Percentiles rank a stretch among this genome's conserved stretches.
Conservation (phyloP, 2,329 filamentous ascomycete species). For the Fusarium praegraminearum region DNA sequence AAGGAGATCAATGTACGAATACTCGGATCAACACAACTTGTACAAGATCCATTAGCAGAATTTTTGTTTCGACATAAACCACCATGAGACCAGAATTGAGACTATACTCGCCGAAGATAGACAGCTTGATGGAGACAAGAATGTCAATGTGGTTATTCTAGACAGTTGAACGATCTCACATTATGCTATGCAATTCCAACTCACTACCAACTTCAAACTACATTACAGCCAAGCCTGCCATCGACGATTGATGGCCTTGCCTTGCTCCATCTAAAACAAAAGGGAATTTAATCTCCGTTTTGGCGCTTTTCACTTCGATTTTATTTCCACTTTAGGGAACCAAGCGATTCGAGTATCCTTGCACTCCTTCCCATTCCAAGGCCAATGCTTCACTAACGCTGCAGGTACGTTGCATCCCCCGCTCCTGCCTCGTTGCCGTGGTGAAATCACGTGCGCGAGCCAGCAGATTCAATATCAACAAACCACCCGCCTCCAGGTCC, state of each 20-base stretch:
- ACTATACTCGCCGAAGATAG: neutral
- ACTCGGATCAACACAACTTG: slow-evolving; percentile 9
- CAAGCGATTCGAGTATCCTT: slow-evolving; percentile 21
- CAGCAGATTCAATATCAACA: slow-evolving; percentile 44
- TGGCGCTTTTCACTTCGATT: slow-evolving; percentile 11
- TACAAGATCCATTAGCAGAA: neutral
- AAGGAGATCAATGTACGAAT: neutral
- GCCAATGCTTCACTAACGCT: slow-evolving; percentile 37
- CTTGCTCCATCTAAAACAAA: slow-evolving; percentile 23
- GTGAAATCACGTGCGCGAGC: slow-evolving; percentile 50
- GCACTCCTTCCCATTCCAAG: slow-evolving; percentile 35
- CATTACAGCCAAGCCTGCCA: neutral
- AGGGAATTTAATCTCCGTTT: slow-evolving; percentile 37
- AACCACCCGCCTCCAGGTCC: slow-evolving; percentile 21
- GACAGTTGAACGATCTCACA: neutral
- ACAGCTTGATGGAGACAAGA: slow-evolving; percentile 2
- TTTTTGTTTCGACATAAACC: neutral
- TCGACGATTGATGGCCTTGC: slow-evolving; percentile 15
- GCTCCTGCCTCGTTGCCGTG: slow-evolving; percentile 48
- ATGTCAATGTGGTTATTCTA: slow-evolving; percentile 4
- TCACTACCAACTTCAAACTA: neutral
- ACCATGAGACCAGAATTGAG: neutral
- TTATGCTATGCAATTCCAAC: neutral
- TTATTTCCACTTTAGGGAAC: slow-evolving; percentile 28
- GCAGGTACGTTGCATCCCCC: slow-evolving; percentile 42